Percentiles rank a stretch among this genome's conserved stretches.
These are phyloP conservation scores for Rhizopogon parksii DNA, from an alignment of 1,284 basidiomycete species.

Conservation along the genomic window DNA sequence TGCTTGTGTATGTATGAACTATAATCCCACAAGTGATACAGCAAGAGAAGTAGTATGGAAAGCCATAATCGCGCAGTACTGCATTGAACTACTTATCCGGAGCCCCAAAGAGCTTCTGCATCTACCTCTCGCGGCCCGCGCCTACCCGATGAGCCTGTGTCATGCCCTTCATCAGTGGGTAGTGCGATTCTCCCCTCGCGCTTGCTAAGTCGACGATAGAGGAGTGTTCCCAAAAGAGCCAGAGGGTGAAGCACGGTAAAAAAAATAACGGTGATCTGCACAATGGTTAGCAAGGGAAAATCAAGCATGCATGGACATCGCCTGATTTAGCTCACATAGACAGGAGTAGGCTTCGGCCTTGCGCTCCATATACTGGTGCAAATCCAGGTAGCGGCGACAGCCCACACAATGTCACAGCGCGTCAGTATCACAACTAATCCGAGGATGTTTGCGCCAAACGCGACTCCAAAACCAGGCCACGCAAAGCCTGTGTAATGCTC, in stretches of 20 bases:
- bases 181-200: slow-evolving; percentile 37
- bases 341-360: slow-evolving; percentile 51
- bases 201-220: slow-evolving; percentile 32
- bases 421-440: slow-evolving; percentile 48
- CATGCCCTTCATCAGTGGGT: slow-evolving; percentile 29
- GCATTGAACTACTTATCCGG: slow-evolving; percentile 1
- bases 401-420: slow-evolving; percentile 64
- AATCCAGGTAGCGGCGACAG: slow-evolving; percentile 64
- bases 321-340: slow-evolving; percentile 43
- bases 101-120: slow-evolving; percentile 18
- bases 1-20: too few relatives aligned
- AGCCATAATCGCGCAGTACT: not conserved
- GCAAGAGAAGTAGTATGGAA: too few relatives aligned
- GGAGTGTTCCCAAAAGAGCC: slow-evolving; percentile 35
- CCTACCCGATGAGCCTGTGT: not conserved
- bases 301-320: not conserved
- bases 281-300: not conserved
- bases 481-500: slow-evolving; percentile 45
- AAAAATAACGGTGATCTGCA: slow-evolving; percentile 47
- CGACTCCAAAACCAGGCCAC: slow-evolving; percentile 58
- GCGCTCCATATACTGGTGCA: slow-evolving; percentile 56
- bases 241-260: slow-evolving; percentile 60
- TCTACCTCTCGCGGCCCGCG: slow-evolving; percentile 32
- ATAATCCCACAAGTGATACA: too few relatives aligned
- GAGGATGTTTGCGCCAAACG: slow-evolving; percentile 52